phyloP scores from a whole-genome alignment of 139 green algal genomes.

The Tetraselmis chui region DNA sequence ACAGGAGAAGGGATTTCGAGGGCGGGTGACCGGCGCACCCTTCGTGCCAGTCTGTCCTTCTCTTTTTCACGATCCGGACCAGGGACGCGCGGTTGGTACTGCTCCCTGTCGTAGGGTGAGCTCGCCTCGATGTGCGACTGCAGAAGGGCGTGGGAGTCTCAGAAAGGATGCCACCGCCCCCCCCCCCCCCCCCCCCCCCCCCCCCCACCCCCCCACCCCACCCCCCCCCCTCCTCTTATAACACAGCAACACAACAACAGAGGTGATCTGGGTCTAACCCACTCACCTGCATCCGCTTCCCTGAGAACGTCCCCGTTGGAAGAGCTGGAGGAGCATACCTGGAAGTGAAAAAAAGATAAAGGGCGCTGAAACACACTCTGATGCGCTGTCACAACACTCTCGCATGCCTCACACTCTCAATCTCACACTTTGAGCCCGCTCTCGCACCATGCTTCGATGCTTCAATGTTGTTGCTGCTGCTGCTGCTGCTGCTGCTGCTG shows the following conservation, averaged over 20 bases:
- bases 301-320: neutral
- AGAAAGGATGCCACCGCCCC: neutral
- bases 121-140: neutral
- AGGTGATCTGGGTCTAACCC: neutral
- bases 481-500: neutral
- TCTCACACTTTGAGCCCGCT: too few species aligned
- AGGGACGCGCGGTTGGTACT: neutral
- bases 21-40: neutral
- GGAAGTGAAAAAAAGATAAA: too few species aligned
- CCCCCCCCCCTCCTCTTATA: too few species aligned
- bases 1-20: neutral
- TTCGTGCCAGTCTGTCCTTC: neutral
- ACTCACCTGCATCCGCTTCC: neutral
- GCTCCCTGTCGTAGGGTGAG: neutral
- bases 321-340: neutral
- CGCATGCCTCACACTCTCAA: too few species aligned
- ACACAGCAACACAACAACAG: too few species aligned
- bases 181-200: too few species aligned
- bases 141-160: too few species aligned
- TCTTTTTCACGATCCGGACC: neutral
- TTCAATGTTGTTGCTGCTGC: too few species aligned
- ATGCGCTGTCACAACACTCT: too few species aligned
- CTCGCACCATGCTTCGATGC: too few species aligned
- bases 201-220: too few species aligned
- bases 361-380: too few species aligned